phyloP scores from a whole-genome alignment of 202 grass and related monocot genomes.

The Dendrocalamus latiflorus region DNA sequence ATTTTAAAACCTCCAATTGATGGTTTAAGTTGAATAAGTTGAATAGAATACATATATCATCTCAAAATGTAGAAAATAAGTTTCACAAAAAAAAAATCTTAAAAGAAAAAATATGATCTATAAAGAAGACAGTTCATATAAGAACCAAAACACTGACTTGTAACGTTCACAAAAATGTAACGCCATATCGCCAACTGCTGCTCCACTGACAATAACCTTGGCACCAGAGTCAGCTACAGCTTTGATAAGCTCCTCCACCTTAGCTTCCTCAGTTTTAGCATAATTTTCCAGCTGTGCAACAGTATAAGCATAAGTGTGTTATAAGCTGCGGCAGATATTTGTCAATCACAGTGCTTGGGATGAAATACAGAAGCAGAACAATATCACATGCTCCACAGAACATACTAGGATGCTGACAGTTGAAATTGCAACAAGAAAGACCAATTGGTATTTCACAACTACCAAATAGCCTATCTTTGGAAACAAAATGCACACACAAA shows the following conservation, averaged over 20 bases:
- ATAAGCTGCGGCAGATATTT: background rate
- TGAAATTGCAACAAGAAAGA: background rate
- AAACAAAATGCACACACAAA: background rate
- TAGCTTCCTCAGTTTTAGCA: conserved; percentile 90
- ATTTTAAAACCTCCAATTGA: background rate
- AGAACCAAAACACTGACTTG: conserved; percentile 58
- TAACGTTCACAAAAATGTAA: conserved; percentile 98
- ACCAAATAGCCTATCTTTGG: background rate
- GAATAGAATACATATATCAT: background rate
- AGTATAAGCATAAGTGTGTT: background rate
- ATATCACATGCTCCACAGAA: background rate
- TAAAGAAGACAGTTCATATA: background rate
- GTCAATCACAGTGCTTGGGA: background rate
- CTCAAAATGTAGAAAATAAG: background rate
- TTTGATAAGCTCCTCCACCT: conserved; percentile 98
- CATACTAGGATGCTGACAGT: background rate
- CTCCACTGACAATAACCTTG: conserved; percentile 91
- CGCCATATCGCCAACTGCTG: conserved; percentile 96
- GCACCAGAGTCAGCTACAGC: conserved; percentile 86
- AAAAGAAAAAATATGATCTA: conserved; percentile 8
- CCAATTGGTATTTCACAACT: background rate
- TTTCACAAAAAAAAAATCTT: background rate
- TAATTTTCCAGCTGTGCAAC: conserved; percentile 87
- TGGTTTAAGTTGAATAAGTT: background rate
- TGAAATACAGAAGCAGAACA: conserved; percentile 13